Base-by-base conservation (phyloP, 345 rosid genomes). In the Crucihimalaya himalaica region DNA sequence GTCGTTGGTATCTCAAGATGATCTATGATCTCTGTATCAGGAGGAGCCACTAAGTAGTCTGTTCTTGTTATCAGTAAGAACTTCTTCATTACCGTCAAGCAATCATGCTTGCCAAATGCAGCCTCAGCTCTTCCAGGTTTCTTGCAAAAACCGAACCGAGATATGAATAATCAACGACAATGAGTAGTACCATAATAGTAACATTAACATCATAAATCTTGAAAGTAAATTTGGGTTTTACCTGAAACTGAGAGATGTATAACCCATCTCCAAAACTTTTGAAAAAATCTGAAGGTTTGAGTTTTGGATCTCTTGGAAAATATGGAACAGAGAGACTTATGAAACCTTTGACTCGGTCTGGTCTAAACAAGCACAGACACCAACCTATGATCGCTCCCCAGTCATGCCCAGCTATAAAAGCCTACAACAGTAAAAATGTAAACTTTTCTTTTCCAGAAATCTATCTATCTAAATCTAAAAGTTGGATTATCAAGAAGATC, bases 101-200 rank as follows among this genome's bases (percentile, higher is more conserved):
- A 78, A 81, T 86, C 92, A 35, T 87, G 80, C 57, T 81, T 84
- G 0, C 87, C 89, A 78, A 88, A 87, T 19, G 88, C 84, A 77
- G 23, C 83, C 77, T 88, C 95, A 14, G 90, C 87, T 81, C 89
- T 86, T 77, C 97, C 92, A 0, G 95, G 81, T 78, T 88, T 84
- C 95, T 86, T 14, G 62, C 40, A 54, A 13, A 20, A 59, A 4
- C 60, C 31, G 1, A 19, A 43, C 15, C 13, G 32, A 12, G 64
- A 25, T 20, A 71, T 16, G 42, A 58, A 37, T 27, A 48, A 70
- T 13, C 20, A 2, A 48, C 1, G 39, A 23, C 5, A 27, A 11
- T 34, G 42, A 42, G 47, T 20, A 42, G 47, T 20, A 62, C 11
- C 27, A 10, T 35, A 45, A 11, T 28, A 9, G 13, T 13, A 70